Percentiles rank a stretch among this genome's conserved stretches.
phyloP scores from a whole-genome alignment of 1,284 basidiomycete species.

The Microbotryum violaceum region DNA sequence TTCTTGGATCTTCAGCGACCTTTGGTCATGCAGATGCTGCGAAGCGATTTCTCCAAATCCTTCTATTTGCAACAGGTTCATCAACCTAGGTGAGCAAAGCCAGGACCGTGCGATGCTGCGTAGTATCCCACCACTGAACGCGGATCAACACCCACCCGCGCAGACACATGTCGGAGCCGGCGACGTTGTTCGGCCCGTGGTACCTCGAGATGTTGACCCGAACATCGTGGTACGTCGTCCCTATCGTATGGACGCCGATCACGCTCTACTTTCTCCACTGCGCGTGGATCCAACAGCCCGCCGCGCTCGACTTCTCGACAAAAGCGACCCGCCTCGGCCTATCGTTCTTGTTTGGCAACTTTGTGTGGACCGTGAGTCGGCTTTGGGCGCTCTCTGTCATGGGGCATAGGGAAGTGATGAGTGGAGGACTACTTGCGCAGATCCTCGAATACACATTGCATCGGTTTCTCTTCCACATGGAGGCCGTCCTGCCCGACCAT shows the following conservation, averaged over 20 bases:
- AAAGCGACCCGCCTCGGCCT: slow-evolving; percentile 30
- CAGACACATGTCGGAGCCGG: slow-evolving; percentile 77
- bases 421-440: slow-evolving; percentile 5
- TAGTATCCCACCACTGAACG: not conserved
- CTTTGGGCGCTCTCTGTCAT: not conserved
- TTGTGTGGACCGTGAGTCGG: slow-evolving; percentile 68
- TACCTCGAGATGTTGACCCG: slow-evolving; percentile 82
- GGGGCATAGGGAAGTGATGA: not conserved
- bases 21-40: slow-evolving; percentile 74
- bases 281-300: slow-evolving; percentile 72
- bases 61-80: slow-evolving; percentile 97
- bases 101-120: not conserved
- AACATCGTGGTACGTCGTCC: slow-evolving; percentile 92
- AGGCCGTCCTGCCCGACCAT: slow-evolving; percentile 77
- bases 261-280: slow-evolving; percentile 68
- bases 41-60: slow-evolving; percentile 78
- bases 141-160: not conserved
- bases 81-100: slow-evolving; percentile 52
- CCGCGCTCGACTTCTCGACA: slow-evolving; percentile 29
- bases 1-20: slow-evolving; percentile 89
- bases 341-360: slow-evolving; percentile 71
- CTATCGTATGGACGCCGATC: slow-evolving; percentile 86
- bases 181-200: slow-evolving; percentile 74
- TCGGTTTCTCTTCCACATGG: slow-evolving; percentile 96
- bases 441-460: slow-evolving; percentile 92